Evolutionary conservation across 495 filamentous ascomycete species (phyloP), one percentile per base, ranked within the genome.

Genomic region (Cudoniella acicularis): DNA sequence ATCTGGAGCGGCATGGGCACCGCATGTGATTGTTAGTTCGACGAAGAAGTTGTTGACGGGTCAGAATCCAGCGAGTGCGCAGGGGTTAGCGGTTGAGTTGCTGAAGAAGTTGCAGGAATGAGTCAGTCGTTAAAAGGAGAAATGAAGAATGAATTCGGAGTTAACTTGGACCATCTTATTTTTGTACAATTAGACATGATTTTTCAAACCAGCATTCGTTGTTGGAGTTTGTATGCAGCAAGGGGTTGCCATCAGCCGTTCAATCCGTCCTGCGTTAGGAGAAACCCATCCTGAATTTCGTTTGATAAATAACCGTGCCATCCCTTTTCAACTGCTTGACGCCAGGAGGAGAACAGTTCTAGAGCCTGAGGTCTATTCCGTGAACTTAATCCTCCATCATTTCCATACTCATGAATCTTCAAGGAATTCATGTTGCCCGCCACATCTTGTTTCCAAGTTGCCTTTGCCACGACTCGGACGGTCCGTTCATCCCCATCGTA

Each of bases 61-160:
- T 0, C 87, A 91, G 76, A 91, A 91, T 64, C 88, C 88, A 16
- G 80, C 78, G 8, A 86, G 82, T 67, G 87, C 85, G 10, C 75
- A 74, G 26, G 77, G 66, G 0, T 73, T 90, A 41, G 87, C 42
- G 2, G 49, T 53, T 17, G 56, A 47, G 27, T 30, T 62, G n/a
- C 48, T 62, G 53, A 56, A 62, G 59, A 54, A 24, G 18, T 2
- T 60, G 2, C 25, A 8, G 22, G 42, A 22, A 24, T 52, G 16
- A 48, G 54, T n/a, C 4, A 45, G 52, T 36, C 10, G 30, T 10
- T 18, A 2, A 4, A 21, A 45, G 11, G 13, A 21, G 30, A 36
- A 40, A 25, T 41, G 9, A 9, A 9, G 36, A 41, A n/a, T n/a
- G 36, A n/a, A n/a, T n/a, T n/a, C n/a, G n/a, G n/a, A n/a, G n/a